A percentile compares a stretch with the other conserved stretches of the same genome.
Evolutionary conservation across 2,329 filamentous ascomycete genomes (phyloP).

Genomic region (Stagonosporopsis tanaceti): DNA sequence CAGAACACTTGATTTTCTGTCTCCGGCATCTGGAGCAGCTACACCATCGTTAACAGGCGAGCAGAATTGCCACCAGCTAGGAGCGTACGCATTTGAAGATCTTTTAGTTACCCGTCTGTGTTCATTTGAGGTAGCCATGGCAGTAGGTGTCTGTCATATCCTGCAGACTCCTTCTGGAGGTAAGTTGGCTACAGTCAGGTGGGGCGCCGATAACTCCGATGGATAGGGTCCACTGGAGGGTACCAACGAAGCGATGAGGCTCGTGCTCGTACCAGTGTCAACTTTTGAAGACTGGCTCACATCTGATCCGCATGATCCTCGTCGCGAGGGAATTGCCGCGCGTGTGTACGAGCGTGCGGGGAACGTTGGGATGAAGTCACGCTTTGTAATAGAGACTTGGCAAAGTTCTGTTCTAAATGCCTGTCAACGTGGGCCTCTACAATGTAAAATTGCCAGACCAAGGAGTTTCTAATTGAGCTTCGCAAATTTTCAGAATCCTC

Average conservation of each 20-base stretch:
- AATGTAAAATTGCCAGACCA: background rate
- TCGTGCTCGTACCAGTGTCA: background rate
- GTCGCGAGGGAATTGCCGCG: slow-evolving; percentile 2
- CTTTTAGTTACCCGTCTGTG: slow-evolving; percentile 35
- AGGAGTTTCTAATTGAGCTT: background rate
- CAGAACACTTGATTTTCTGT: slow-evolving; percentile 46
- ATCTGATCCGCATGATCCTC: slow-evolving; percentile 5
- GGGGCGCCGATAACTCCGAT: slow-evolving; percentile 17
- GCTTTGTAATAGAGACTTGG: slow-evolving; percentile 11
- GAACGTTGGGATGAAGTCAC: slow-evolving; percentile 4
- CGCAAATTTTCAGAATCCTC: slow-evolving; percentile 3
- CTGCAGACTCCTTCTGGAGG: slow-evolving; percentile 2
- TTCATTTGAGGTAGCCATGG: slow-evolving; percentile 34
- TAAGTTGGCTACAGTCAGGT: slow-evolving; percentile 3
- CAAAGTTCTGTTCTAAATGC: background rate
- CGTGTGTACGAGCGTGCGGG: slow-evolving; percentile 8
- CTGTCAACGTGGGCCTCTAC: background rate
- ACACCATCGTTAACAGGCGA: slow-evolving; percentile 1
- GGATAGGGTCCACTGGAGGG: background rate
- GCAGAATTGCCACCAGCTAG: background rate
- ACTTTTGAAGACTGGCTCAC: background rate
- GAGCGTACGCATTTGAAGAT: slow-evolving; percentile 33
- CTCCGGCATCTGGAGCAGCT: slow-evolving; percentile 41
- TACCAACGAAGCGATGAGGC: background rate
- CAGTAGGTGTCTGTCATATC: slow-evolving; percentile 6